Evolutionary conservation across 768 basidiomycete species (phyloP).

Genomic region (Neoboletus brunneissimus): DNA sequence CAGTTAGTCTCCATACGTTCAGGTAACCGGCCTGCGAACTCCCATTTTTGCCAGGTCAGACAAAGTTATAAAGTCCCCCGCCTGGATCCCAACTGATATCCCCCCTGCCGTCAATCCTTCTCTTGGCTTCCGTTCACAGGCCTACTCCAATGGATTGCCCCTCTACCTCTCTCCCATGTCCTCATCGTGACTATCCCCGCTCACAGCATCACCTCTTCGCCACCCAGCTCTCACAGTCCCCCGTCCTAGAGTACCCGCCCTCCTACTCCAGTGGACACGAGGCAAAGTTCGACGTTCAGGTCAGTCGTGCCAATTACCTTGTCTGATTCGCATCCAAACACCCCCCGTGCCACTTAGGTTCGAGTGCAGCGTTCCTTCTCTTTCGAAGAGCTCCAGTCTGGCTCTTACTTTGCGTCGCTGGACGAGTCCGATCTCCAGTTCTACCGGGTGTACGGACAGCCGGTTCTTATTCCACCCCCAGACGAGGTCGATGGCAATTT

Average conservation of each 20-base stretch:
- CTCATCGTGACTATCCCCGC: background rate
- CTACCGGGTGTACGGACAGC: conserved; percentile 33
- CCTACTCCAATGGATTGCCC: conserved; percentile 13
- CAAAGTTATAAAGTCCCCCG: conserved; percentile 33
- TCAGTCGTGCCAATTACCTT: background rate
- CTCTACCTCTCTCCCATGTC: background rate
- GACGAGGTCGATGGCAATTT: conserved; percentile 25
- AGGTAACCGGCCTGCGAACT: conserved; percentile 20
- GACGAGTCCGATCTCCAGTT: conserved; percentile 35
- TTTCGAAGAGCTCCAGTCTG: conserved; percentile 35
- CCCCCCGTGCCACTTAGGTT: conserved; percentile 15
- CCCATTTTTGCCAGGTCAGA: conserved; percentile 20
- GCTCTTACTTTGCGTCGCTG: conserved; percentile 27
- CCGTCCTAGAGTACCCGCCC: conserved; percentile 1
- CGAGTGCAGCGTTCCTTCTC: conserved; percentile 32
- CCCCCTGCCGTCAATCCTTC: conserved; percentile 23
- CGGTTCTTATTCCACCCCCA: conserved; percentile 28
- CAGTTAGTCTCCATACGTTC: conserved; percentile 17
- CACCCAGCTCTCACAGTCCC: background rate
- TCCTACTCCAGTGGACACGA: conserved; percentile 9
- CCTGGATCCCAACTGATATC: conserved; percentile 4
- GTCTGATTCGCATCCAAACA: background rate
- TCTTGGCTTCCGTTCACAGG: conserved; percentile 8
- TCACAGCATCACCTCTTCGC: background rate
- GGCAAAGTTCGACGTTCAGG: conserved; percentile 26